phyloP scores from a whole-genome alignment of 2,329 filamentous ascomycete genomes.

The Colletotrichum spaethianum region DNA sequence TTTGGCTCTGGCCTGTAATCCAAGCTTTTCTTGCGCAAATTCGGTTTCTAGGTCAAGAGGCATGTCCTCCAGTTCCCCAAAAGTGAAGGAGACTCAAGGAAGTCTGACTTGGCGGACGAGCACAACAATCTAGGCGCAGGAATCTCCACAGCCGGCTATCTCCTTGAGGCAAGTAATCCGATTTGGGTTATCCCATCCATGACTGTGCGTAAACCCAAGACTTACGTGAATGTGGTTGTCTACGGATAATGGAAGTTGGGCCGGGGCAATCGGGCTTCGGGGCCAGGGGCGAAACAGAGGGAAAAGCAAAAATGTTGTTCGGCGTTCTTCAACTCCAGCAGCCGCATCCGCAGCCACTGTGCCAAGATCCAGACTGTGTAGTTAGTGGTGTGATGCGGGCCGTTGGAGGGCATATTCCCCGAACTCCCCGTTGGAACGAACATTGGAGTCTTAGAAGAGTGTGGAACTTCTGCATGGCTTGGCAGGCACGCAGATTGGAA shows the following conservation, averaged over 20 bases:
- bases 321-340: slow-evolving; percentile 17
- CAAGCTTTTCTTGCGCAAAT: neutral
- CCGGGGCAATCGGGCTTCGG: neutral
- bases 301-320: slow-evolving; percentile 20
- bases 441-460: neutral
- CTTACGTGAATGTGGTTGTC: neutral
- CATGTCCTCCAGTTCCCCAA: neutral
- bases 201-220: neutral
- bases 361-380: neutral
- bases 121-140: neutral
- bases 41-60: neutral
- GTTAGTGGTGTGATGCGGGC: slow-evolving; percentile 20
- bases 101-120: neutral
- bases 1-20: neutral
- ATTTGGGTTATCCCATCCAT: slow-evolving; percentile 4
- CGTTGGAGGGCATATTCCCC: slow-evolving; percentile 20
- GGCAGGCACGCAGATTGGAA: slow-evolving; percentile 17
- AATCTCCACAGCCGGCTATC: neutral
- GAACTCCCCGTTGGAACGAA: slow-evolving; percentile 6
- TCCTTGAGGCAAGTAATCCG: slow-evolving; percentile 8
- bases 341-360: slow-evolving; percentile 1
- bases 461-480: slow-evolving; percentile 22
- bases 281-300: neutral
- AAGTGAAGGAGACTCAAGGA: neutral
- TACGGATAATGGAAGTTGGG: slow-evolving; percentile 1